Conservation (phyloP, 2,329 filamentous ascomycete genomes). For the Fusarium cicatricum region DNA sequence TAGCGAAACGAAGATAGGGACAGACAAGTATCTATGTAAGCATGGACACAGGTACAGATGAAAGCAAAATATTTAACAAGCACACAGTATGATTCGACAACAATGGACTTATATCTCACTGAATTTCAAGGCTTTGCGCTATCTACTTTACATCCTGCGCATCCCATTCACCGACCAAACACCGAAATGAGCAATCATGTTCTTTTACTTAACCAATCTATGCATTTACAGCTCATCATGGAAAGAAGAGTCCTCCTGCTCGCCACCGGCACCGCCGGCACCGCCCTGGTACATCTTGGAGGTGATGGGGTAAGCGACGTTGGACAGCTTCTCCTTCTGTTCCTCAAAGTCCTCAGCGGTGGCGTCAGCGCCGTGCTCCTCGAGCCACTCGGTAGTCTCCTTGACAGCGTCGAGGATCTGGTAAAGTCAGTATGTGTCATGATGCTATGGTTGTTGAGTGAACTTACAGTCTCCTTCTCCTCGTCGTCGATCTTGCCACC, state of each 20-base stretch:
- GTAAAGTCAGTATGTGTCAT: conserved; percentile 48
- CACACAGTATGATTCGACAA: no score
- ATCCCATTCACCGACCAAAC: conserved; percentile 42
- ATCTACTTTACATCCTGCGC: conserved; percentile 46
- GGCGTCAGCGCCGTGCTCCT: conserved; percentile 89
- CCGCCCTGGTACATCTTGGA: conserved; percentile 88
- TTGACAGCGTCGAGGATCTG: conserved; percentile 93
- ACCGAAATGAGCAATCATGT: conserved; percentile 41
- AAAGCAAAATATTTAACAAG: no score
- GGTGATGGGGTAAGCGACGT: conserved; percentile 97
- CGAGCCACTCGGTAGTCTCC: conserved; percentile 96
- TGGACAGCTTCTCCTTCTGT: conserved; percentile 99
- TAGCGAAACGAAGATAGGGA: no score
- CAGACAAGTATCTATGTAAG: no score
- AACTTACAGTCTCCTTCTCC: conserved; percentile 91
- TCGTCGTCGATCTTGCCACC: conserved; percentile 98
- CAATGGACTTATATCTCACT: no score
- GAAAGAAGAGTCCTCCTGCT: conserved; percentile 70
- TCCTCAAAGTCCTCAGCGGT: conserved; percentile 96
- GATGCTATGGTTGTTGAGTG: neutral
- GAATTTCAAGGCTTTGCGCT: conserved; percentile 40
- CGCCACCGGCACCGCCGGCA: conserved; percentile 58
- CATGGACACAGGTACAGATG: no score
- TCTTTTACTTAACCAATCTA: conserved; percentile 44
- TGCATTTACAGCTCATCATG: conserved; percentile 82